phyloP scores from a whole-genome alignment of 2,329 filamentous ascomycete genomes.

The Pseudocercospora pini-densiflorae region DNA sequence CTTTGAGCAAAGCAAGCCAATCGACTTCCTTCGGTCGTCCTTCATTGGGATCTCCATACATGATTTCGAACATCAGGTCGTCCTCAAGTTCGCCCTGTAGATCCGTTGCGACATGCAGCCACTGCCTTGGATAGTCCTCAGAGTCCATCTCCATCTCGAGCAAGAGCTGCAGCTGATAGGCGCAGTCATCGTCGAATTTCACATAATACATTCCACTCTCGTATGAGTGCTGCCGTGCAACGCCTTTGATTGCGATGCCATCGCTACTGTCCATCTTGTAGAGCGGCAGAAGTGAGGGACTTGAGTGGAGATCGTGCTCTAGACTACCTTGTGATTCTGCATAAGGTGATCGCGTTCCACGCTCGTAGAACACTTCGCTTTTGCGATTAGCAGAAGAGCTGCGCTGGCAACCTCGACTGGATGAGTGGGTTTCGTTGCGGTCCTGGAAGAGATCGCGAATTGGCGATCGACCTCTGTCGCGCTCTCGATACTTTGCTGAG shows the following conservation, averaged over 20 bases:
- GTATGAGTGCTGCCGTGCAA: not conserved
- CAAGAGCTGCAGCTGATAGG: not conserved
- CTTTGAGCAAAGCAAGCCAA: not conserved
- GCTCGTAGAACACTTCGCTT: not conserved
- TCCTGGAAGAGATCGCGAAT: not conserved
- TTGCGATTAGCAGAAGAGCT: not conserved
- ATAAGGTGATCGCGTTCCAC: not conserved
- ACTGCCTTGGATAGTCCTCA: constrained; percentile 9
- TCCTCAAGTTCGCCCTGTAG: not conserved
- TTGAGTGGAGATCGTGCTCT: not conserved
- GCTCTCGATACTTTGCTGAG: not conserved
- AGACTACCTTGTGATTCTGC: not conserved
- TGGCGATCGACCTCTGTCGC: not conserved
- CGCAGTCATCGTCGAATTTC: not conserved
- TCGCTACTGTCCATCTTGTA: not conserved
- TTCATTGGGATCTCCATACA: constrained; percentile 6
- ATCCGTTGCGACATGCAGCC: constrained; percentile 7
- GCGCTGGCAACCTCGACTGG: not conserved
- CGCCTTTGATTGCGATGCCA: not conserved
- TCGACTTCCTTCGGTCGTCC: constrained; percentile 10
- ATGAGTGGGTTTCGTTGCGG: not conserved
- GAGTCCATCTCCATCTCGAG: not conserved
- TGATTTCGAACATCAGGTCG: constrained; percentile 12
- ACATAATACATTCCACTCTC: not conserved
- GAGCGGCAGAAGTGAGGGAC: not conserved